A percentile compares a stretch with the other conserved stretches of the same genome.
These are phyloP conservation scores for Hypoxylon sp. DNA, from an alignment of 2,329 filamentous ascomycete species.

Conservation along the genomic window DNA sequence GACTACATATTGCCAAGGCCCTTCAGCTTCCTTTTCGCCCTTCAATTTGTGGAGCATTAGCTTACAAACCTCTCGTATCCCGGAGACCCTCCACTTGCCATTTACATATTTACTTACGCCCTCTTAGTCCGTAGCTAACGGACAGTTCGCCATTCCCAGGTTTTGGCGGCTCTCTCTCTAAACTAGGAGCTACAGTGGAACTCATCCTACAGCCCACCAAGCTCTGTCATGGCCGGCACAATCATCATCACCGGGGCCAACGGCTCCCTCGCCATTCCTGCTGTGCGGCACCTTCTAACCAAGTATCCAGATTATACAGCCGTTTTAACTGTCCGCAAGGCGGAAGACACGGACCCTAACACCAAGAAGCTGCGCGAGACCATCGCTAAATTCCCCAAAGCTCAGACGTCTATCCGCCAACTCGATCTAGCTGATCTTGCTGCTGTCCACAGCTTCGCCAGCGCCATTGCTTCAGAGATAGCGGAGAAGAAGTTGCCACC, in stretches of 20 bases:
- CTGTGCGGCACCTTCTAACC: slow-evolving; percentile 41
- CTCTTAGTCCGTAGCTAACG: slow-evolving; percentile 9
- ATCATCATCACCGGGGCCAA: slow-evolving; percentile 56
- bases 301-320: slow-evolving; percentile 44
- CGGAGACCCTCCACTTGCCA: neutral
- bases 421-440: slow-evolving; percentile 54
- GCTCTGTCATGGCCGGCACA: slow-evolving; percentile 53
- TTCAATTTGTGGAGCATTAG: neutral
- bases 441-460: slow-evolving; percentile 54
- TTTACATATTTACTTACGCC: slow-evolving; percentile 1
- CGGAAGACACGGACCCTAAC: slow-evolving; percentile 49
- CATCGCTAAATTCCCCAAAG: slow-evolving; percentile 52
- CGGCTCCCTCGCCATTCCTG: slow-evolving; percentile 51
- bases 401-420: slow-evolving; percentile 52
- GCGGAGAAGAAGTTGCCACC: slow-evolving; percentile 48
- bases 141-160: slow-evolving; percentile 8
- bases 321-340: slow-evolving; percentile 53
- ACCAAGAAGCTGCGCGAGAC: slow-evolving; percentile 47
- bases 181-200: too few relatives aligned
- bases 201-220: too few relatives aligned
- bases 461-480: slow-evolving; percentile 48
- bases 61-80: neutral
- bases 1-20: neutral
- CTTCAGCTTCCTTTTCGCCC: neutral
- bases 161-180: slow-evolving; percentile 6